Evolutionary conservation across 2,329 filamentous ascomycete genomes (phyloP).

Genomic region (Calonectria crousiana): DNA sequence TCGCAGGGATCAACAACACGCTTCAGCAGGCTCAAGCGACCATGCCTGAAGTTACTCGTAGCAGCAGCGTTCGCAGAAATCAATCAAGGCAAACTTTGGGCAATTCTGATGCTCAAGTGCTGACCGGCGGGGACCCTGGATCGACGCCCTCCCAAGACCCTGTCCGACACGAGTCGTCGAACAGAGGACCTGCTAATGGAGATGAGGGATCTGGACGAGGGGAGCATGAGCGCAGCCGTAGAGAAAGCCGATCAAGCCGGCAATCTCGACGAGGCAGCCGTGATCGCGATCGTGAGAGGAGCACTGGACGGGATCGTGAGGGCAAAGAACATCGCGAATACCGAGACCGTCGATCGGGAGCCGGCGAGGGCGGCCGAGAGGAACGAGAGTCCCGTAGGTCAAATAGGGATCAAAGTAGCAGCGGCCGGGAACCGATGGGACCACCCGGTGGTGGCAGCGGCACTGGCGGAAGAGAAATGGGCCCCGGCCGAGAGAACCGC

Average conservation of each 20-base stretch:
- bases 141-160: slow-evolving; percentile 62
- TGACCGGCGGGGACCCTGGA: slow-evolving; percentile 65
- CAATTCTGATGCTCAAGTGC: slow-evolving; percentile 68
- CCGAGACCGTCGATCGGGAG: slow-evolving; percentile 57
- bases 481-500: slow-evolving; percentile 48
- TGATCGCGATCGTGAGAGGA: slow-evolving; percentile 64
- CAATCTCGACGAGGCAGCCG: slow-evolving; percentile 63
- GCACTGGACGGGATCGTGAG: slow-evolving; percentile 60
- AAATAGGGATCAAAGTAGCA: slow-evolving; percentile 39
- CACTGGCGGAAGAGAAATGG: slow-evolving; percentile 42
- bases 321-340: slow-evolving; percentile 59
- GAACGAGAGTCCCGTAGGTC: slow-evolving; percentile 51
- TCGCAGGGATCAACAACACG: slow-evolving; percentile 71
- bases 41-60: slow-evolving; percentile 52
- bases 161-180: slow-evolving; percentile 52
- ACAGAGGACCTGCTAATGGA: slow-evolving; percentile 49
- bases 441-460: slow-evolving; percentile 38
- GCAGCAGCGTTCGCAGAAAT: slow-evolving; percentile 50
- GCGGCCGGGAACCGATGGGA: slow-evolving; percentile 46
- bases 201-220: slow-evolving; percentile 46
- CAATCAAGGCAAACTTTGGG: slow-evolving; percentile 58
- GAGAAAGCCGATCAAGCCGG: slow-evolving; percentile 54
- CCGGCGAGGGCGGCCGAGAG: slow-evolving; percentile 47
- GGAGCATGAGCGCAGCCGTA: slow-evolving; percentile 58
- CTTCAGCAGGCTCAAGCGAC: slow-evolving; percentile 64